Evolutionary conservation across 2,329 filamentous ascomycete species (phyloP).

Genomic region (Monilinia fructicola): DNA sequence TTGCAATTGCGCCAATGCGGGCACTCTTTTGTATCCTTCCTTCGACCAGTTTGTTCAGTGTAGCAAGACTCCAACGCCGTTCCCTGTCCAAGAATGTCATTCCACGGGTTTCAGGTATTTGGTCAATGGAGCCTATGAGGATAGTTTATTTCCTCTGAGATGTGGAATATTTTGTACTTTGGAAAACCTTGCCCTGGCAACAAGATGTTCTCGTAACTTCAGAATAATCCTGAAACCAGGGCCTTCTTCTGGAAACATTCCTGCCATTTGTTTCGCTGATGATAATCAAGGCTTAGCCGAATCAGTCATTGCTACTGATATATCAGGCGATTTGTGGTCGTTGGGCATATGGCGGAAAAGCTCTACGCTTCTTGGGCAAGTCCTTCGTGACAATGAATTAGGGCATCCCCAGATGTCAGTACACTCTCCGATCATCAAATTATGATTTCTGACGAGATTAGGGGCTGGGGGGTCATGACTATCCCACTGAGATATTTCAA

Average conservation of each 20-base stretch:
- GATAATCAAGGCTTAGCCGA: constrained; percentile 30
- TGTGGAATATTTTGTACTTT: no score
- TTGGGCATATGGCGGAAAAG: constrained; percentile 9
- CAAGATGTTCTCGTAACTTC: constrained; percentile 22
- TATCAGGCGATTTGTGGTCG: constrained; percentile 30
- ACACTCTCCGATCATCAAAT: neutral
- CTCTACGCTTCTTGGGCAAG: neutral
- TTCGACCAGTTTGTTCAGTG: neutral
- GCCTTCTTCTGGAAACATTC: constrained; percentile 33
- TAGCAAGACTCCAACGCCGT: neutral
- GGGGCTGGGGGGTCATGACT: constrained; percentile 37
- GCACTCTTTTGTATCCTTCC: neutral
- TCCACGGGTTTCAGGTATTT: neutral
- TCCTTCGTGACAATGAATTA: neutral
- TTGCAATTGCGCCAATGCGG: neutral
- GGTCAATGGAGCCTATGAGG: neutral
- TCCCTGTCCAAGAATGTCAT: neutral
- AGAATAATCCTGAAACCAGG: constrained; percentile 26
- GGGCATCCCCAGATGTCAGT: constrained; percentile 17
- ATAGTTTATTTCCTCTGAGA: neutral
- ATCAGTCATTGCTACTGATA: constrained; percentile 35
- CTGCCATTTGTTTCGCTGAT: constrained; percentile 35
- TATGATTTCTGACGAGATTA: constrained; percentile 11
- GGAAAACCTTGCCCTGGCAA: neutral
- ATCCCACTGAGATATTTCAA: constrained; percentile 33